These are phyloP conservation scores for Solanum tarapatanum DNA, from an alignment of 257 asterid species.

Conservation along the genomic window DNA sequence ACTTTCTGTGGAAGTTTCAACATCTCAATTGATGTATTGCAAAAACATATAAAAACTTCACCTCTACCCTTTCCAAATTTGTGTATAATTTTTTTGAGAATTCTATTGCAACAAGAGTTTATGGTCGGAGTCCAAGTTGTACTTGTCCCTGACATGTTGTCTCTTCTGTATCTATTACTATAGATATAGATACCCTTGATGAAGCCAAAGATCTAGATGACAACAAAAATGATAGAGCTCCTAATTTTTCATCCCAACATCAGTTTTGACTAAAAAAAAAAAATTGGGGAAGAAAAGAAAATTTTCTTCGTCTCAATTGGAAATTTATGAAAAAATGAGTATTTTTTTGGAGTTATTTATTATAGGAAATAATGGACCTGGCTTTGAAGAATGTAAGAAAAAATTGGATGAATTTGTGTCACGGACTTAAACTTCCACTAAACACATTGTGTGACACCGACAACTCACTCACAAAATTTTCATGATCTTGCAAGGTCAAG, in stretches of 20 bases:
- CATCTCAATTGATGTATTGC: background rate
- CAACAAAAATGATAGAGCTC: background rate
- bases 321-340: background rate
- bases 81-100: too few relatives aligned
- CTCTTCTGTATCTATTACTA: background rate
- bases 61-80: background rate
- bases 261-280: background rate
- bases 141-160: background rate
- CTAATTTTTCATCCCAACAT: background rate
- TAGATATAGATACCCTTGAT: background rate
- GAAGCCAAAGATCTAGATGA: background rate
- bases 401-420: background rate
- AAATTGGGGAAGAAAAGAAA: background rate
- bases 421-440: background rate
- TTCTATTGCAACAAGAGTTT: background rate
- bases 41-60: background rate
- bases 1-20: background rate
- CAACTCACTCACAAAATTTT: background rate
- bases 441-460: background rate
- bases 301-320: background rate
- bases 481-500: background rate
- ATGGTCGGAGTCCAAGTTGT: background rate
- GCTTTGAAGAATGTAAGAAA: too few relatives aligned
- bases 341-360: background rate
- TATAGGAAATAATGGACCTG: background rate